phyloP scores from a whole-genome alignment of 257 asterid species.

The Salvia miltiorrhiza region DNA sequence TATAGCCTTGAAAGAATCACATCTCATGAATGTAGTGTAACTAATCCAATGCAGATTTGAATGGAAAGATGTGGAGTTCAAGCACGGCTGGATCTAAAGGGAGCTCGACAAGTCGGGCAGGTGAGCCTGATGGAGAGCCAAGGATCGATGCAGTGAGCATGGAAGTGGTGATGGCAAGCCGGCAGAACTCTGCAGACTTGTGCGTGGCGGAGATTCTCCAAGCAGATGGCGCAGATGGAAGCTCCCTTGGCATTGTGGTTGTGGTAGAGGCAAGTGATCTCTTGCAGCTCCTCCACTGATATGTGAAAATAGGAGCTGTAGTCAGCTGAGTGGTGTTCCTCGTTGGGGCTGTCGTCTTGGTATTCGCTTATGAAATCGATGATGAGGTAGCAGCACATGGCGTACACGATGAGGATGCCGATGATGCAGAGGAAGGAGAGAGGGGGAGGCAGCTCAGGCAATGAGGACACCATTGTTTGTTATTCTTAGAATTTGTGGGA shows the following conservation, averaged over 20 bases:
- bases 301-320: slow-evolving; percentile 25
- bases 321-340: slow-evolving; percentile 11
- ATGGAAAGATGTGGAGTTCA: neutral
- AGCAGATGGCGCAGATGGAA: slow-evolving; percentile 40
- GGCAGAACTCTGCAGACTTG: slow-evolving; percentile 54
- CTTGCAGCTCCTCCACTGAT: slow-evolving; percentile 45
- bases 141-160: slow-evolving; percentile 62
- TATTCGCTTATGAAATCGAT: slow-evolving; percentile 37
- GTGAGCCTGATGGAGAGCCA: slow-evolving; percentile 52
- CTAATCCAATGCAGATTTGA: no score
- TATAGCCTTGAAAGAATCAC: no score
- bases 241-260: neutral
- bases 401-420: slow-evolving; percentile 37
- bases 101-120: slow-evolving; percentile 54
- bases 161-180: slow-evolving; percentile 57
- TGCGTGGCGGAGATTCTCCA: slow-evolving; percentile 38
- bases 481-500: no score
- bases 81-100: slow-evolving; percentile 26
- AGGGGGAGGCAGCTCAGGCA: slow-evolving; percentile 44
- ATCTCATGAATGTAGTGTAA: no score
- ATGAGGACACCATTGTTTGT: slow-evolving; percentile 22
- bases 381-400: slow-evolving; percentile 42
- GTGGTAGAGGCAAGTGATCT: slow-evolving; percentile 36
- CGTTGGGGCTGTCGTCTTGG: neutral
- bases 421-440: slow-evolving; percentile 43